Percentiles rank a stretch among this genome's conserved stretches.
Evolutionary conservation across 208 protist genomes (phyloP).

Genomic region (Leishmania major): DNA sequence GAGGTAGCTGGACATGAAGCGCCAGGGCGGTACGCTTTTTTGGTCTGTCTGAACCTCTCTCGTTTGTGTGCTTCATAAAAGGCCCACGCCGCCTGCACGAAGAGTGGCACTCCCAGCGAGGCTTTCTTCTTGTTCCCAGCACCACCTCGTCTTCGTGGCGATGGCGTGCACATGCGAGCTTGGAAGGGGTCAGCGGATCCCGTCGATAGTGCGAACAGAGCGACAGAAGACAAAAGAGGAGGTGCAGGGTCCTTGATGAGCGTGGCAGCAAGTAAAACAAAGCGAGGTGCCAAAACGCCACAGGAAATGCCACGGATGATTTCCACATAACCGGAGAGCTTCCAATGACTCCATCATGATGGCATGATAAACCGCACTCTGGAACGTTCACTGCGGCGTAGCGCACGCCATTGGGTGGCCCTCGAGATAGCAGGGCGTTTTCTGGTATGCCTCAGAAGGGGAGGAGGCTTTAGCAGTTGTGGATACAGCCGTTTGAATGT

Average conservation of each 20-base stretch:
- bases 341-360: neutral
- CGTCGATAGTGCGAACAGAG: neutral
- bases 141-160: neutral
- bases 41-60: neutral
- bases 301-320: neutral
- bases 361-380: neutral
- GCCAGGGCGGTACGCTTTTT: neutral
- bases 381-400: neutral
- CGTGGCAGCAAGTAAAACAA: neutral
- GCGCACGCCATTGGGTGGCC: neutral
- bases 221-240: neutral
- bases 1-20: slow-evolving; percentile 11
- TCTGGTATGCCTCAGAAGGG: neutral
- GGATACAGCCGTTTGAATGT: neutral
- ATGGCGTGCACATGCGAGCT: neutral
- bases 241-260: neutral
- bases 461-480: neutral
- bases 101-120: neutral
- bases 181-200: neutral
- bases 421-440: neutral
- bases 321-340: neutral
- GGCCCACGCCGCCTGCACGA: neutral
- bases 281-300: neutral
- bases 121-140: neutral
- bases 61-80: neutral